Percentiles rank a stretch among this genome's conserved stretches.
These are phyloP conservation scores for Grosmannia penicillata DNA, from an alignment of 2,329 filamentous ascomycete species.

Conservation along the genomic window DNA sequence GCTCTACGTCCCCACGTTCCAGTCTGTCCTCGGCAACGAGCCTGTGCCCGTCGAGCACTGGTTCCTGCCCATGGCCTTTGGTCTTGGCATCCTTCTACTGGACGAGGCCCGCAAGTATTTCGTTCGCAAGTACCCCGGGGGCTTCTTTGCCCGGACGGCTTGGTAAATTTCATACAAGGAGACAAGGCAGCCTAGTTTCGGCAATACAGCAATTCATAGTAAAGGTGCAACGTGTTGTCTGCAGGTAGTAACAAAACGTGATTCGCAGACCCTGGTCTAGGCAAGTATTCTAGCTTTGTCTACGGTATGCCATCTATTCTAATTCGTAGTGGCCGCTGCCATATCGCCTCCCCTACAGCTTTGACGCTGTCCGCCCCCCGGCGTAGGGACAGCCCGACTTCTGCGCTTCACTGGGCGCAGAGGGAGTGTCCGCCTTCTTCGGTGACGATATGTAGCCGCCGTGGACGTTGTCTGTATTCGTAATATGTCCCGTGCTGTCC, in stretches of 20 bases:
- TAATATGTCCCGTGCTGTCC: constrained; percentile 34
- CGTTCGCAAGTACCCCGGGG: constrained; percentile 43
- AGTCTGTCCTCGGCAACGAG: constrained; percentile 44
- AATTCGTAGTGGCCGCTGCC: too few relatives aligned
- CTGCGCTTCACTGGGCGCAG: not conserved
- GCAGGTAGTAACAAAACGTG: too few relatives aligned
- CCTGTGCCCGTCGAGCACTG: constrained; percentile 57
- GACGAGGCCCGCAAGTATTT: constrained; percentile 53
- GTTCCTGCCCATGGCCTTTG: constrained; percentile 64
- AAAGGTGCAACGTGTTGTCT: too few relatives aligned
- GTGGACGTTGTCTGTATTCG: constrained; percentile 40
- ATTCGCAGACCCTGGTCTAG: too few relatives aligned
- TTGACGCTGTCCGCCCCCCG: too few relatives aligned
- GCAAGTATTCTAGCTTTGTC: too few relatives aligned
- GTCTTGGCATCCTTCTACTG: constrained; percentile 44
- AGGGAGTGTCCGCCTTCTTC: not conserved
- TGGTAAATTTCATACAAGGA: too few relatives aligned
- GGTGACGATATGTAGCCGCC: constrained; percentile 18
- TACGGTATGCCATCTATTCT: too few relatives aligned
- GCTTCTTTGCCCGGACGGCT: constrained; percentile 42
- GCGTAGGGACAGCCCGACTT: not conserved
- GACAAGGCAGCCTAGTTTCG: too few relatives aligned
- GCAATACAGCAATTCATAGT: too few relatives aligned
- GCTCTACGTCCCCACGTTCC: constrained; percentile 52
- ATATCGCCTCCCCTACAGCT: not conserved